Base-by-base conservation (phyloP, 305 asterid species). In the Salvia sclarea region DNA sequence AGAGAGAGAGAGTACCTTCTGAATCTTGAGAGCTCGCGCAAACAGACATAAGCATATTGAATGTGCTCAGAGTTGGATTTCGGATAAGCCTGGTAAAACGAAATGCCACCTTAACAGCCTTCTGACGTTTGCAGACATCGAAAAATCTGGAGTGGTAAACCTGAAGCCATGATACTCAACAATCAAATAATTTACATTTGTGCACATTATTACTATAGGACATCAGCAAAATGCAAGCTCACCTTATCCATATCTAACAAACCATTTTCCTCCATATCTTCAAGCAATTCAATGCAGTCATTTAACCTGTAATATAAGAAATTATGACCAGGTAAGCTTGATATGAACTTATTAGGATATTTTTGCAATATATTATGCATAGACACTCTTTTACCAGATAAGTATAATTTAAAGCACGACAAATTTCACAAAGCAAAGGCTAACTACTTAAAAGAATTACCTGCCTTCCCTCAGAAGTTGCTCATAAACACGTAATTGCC, bases 11-110 rank as follows among this genome's bases (percentile, higher is more conserved):
- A 71, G 20, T 81, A 91, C 98, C 86, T 58, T 89, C 93, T 20
- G 88, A 78, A 81, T 94, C 96, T 68, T 87, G 93, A 43, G 95
- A 84, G 74, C 82, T 79, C 21, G 98, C 89, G 48, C 98, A 94
- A 49, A 94, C 99, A 77, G 98, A 82, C 96, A 91, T 87, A 75
- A 94, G 98, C 98, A 91, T 83, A 77, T 91, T 94, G 78, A 91
- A 91, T 70, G 98, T 94, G 86, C 98, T 94, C 69, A 91, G 75
- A 64, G 96, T 89, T 79, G 98, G 98, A 78, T 87, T 91, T 30
- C 77, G 82, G 70, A 94, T 89, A 69, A 94, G 92, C 76, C 81
- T 82, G 64, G 85, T 81, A 82, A 94, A 94, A 71, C 87, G 82
- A 63, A 89, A 82, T 53, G 98, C 99, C 81, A 83, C 93, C 75